Conservation (phyloP, 768 basidiomycete species). For the Podaxis carcinomalis region DNA sequence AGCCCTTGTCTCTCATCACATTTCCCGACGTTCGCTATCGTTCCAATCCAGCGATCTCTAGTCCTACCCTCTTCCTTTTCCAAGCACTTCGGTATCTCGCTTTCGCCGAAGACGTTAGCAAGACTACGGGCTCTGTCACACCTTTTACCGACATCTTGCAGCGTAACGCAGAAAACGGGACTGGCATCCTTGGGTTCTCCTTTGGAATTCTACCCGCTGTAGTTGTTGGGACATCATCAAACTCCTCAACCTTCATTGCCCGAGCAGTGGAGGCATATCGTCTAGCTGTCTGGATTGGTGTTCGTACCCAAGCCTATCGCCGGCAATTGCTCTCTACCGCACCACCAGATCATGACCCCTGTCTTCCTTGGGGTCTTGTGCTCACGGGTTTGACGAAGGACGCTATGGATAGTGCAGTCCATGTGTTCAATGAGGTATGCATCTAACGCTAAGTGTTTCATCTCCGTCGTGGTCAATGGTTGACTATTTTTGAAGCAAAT, state of each 20-base stretch:
- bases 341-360: constrained; percentile 13
- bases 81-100: constrained; percentile 52
- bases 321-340: neutral
- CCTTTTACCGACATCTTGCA: constrained; percentile 26
- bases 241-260: constrained; percentile 35
- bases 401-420: constrained; percentile 18
- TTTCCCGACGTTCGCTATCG: constrained; percentile 28
- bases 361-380: constrained; percentile 43
- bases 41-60: constrained; percentile 46
- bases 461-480: neutral
- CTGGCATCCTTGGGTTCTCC: constrained; percentile 50
- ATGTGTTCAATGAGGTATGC: constrained; percentile 22
- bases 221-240: constrained; percentile 41
- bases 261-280: constrained; percentile 44
- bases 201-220: constrained; percentile 53
- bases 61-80: constrained; percentile 42
- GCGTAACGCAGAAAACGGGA: constrained; percentile 26
- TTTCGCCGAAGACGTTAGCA: constrained; percentile 25
- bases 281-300: constrained; percentile 48
- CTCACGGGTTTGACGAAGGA: constrained; percentile 26
- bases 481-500: constrained; percentile 10
- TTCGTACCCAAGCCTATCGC: constrained; percentile 37
- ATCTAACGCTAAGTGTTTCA: neutral
- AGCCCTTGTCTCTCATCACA: constrained; percentile 33
- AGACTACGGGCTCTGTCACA: constrained; percentile 10